Base-by-base conservation (phyloP, 352 stramenopile genomes). In the Pythium rhizo-oryzae region DNA sequence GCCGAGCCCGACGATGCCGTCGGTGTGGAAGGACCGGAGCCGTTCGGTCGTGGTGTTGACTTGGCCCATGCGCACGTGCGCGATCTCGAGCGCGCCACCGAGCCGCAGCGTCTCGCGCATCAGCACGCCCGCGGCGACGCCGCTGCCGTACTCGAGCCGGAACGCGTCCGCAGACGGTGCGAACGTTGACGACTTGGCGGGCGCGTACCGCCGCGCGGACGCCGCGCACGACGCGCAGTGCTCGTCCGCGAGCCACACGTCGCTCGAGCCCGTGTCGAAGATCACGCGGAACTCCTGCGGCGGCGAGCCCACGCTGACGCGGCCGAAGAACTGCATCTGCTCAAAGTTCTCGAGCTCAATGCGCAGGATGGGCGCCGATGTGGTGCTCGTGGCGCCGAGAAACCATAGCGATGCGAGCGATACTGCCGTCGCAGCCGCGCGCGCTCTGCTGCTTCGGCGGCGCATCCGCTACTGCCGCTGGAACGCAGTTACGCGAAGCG, bases 231-330 rank as follows among this genome's bases (percentile, higher is more conserved):
- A 73, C 3, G 33, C 58, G 52, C 84, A 92, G 13, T 59, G 25
- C 6, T 62, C 62, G 16, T 78, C 77, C 3, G 82, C 79, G 4
- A 92, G 59, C 84, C 84, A 92, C 16, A 89, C 74, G 62, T 92
- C 84, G 62, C 78, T 89, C 1, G 83, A 91, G 30, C 85, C 85
- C 11, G 85, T 93, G 72, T 93, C 85, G 62, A 93, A 93, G 74
- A 91, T 90, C 57, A 93, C 81, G 41, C 76, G 75, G 62, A 93
- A 91, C 15, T 74, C 62, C 54, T 91, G 82, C 13, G 81, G 77
- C 28, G 85, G 85, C 30, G 85, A 79, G 46, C 85, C 85, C 19
- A 93, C 71, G 54, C 72, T 71, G 25, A 93, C 78, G 30, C 43
- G 69, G 51, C 85, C 85, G 68, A 78, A 87, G 79, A 91, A 93